phyloP scores from a whole-genome alignment of 1,139 yeast genomes.

The Diutina sp. region DNA sequence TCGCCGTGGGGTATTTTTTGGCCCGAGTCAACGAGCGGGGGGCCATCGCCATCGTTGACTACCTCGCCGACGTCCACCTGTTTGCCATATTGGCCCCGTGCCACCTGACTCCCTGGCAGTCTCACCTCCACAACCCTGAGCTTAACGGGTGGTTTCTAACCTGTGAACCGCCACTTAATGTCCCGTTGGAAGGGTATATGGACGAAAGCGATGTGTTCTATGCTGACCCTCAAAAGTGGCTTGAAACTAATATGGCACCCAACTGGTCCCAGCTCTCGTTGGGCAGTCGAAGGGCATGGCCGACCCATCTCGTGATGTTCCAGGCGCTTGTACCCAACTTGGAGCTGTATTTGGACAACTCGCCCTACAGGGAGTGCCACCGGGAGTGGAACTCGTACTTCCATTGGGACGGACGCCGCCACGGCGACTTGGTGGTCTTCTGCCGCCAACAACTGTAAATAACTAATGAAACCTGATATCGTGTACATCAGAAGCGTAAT shows the following conservation, averaged over 20 bases:
- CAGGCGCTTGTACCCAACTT: constrained; percentile 37
- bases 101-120: constrained; percentile 95
- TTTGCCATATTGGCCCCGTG: constrained; percentile 88
- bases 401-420: constrained; percentile 80
- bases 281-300: constrained; percentile 45
- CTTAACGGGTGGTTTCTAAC: constrained; percentile 59
- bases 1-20: constrained; percentile 37
- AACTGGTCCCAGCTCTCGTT: constrained; percentile 14
- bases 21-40: constrained; percentile 73
- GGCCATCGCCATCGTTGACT: constrained; percentile 53
- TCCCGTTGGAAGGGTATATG: constrained; percentile 29
- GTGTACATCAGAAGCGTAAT: too few relatives aligned
- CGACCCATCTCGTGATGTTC: constrained; percentile 59
- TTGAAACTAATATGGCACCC: constrained; percentile 11
- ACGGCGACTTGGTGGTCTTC: constrained; percentile 66
- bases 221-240: constrained; percentile 43
- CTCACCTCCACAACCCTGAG: constrained; percentile 54
- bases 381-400: constrained; percentile 66
- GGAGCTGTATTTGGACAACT: constrained; percentile 17
- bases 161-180: constrained; percentile 80
- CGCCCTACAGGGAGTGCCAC: constrained; percentile 32
- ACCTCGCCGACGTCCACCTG: constrained; percentile 34
- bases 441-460: constrained; percentile 5
- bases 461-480: too few relatives aligned
- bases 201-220: constrained; percentile 86